A percentile compares a stretch with the other conserved stretches of the same genome.
Conservation (phyloP, 129 eudicot species). For the Apium graveolens region DNA sequence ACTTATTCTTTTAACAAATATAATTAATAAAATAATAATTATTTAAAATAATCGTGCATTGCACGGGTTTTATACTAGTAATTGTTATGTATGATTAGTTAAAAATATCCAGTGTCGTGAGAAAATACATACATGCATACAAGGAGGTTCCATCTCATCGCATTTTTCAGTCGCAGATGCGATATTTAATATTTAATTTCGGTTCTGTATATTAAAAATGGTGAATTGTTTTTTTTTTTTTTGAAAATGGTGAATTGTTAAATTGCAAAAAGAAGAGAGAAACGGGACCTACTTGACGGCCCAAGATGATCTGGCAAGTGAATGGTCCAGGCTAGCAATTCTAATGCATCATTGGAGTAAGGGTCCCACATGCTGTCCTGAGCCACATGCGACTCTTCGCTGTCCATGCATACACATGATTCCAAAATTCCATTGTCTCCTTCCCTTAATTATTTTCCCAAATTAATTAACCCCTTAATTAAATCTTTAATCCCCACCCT, state of each 20-base stretch:
- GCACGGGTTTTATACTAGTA: no score
- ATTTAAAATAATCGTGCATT: no score
- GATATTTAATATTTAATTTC: no score
- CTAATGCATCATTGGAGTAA: not conserved
- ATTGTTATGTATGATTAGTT: no score
- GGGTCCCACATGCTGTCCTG: conserved; percentile 3
- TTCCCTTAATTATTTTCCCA: not conserved
- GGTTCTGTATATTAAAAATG: no score
- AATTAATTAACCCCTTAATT: not conserved
- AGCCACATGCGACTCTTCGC: conserved; percentile 15
- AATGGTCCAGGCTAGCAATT: conserved; percentile 9
- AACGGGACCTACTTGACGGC: not conserved
- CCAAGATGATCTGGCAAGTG: conserved; percentile 11
- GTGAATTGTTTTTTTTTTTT: not conserved
- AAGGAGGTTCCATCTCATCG: no score
- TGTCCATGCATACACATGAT: conserved; percentile 13
- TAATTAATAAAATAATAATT: no score
- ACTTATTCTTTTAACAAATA: no score
- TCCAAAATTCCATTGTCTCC: conserved; percentile 10
- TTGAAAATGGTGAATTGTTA: not conserved
- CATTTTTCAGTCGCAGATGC: no score
- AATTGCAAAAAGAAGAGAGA: not conserved
- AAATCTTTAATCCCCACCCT: not conserved
- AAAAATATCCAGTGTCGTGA: no score
- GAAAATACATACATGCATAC: no score